Evolutionary conservation across 2,329 filamentous ascomycete genomes (phyloP), one percentile per base, ranked within the genome.

Genomic region (Trichothecium roseum): DNA sequence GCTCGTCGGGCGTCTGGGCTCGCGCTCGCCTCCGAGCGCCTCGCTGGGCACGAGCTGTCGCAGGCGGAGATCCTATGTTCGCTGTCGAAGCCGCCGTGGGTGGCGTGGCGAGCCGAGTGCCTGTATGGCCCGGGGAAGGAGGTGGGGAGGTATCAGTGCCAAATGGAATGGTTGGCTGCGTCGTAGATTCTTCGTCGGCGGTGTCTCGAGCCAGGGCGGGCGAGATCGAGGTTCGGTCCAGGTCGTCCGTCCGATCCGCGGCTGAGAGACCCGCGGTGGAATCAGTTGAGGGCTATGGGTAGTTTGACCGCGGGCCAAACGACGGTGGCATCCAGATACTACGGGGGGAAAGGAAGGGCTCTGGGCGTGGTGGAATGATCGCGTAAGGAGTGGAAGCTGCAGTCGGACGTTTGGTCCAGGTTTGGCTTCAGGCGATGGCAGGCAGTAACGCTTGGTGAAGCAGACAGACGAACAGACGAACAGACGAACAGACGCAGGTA

Each of bases 131-230:
- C 42, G 42, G 44, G 45, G 45, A 45, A 42, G 43, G 34, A 37
- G 45, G 37, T 36, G 42, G 45, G 32, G 66, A 64, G 57, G 58
- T 42, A 45, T 54, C 55, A 49, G 61, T 60, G 63, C 57, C 64
- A 51, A 65, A 54, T 59, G 69, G 52, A 57, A 59, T 57, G 52
- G 62, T 56, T 49, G 65, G 58, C 59, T 62, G 57, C 68, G 72
- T 68, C 56, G 63, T 68, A 63, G 69, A 59, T 69, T 74, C 72
- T 68, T 70, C 60, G 77, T 78, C 79, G 74, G 80, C 63, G 66
- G 69, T 45, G 48, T 50, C 43, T 38, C 49, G 46, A 52, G 51
- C 48, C 46, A 44, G 50, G 47, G 51, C 54, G 47, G 46, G 51
- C 44, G 55, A 42, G 32, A 18, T 12, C 13, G 49, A 53, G 46